Percentiles rank a stretch among this genome's conserved stretches.
phyloP scores from a whole-genome alignment of 441 rosid species.

The Lepidium campestre region DNA sequence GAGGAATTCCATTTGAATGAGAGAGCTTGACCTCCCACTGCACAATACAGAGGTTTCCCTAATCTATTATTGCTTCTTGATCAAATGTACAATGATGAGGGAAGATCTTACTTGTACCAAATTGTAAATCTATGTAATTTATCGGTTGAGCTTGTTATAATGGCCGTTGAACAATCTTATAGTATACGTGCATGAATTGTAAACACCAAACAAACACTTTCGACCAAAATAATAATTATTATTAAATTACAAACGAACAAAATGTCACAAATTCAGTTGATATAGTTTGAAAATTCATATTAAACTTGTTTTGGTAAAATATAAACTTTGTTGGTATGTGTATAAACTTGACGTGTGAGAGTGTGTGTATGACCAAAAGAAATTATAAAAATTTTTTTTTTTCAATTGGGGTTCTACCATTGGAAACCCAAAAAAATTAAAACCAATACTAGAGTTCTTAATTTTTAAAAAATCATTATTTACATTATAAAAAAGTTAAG shows the following conservation, averaged over 20 bases:
- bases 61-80: background rate
- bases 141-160: background rate
- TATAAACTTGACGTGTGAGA: too few species aligned
- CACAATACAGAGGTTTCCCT: constrained; percentile 10
- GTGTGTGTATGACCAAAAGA: too few species aligned
- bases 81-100: background rate
- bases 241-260: background rate
- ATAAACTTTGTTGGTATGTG: background rate
- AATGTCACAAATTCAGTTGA: background rate
- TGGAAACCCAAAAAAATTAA: too few species aligned
- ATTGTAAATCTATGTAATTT: background rate
- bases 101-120: constrained; percentile 1
- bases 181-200: background rate
- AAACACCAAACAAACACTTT: background rate
- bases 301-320: background rate
- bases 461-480: too few species aligned
- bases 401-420: too few species aligned
- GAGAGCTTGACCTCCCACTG: background rate
- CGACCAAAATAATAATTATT: background rate
- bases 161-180: background rate
- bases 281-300: background rate
- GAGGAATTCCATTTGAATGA: constrained; percentile 64
- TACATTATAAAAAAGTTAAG: too few species aligned
- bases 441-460: too few species aligned
- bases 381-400: too few species aligned